Evolutionary conservation across 164 flowering plant species (phyloP), one percentile per base, ranked within the genome.

Genomic region (Brasenia schreberi): DNA sequence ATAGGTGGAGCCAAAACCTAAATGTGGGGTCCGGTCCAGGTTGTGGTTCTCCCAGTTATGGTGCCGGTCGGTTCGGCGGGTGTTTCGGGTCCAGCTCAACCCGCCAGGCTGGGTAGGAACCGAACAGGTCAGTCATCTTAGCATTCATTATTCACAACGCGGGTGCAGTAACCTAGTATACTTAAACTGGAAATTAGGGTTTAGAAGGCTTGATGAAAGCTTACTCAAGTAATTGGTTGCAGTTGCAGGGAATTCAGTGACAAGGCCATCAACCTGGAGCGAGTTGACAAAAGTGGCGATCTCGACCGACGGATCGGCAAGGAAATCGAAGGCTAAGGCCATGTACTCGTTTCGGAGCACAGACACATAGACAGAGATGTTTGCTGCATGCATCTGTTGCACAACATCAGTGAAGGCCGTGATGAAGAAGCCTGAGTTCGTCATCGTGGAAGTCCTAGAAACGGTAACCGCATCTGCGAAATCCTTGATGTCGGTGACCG

Each of bases 191-290:
- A 45, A 39, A 10, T 18, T 43, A 42, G 19, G 1, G 17, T 6
- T 1, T 27, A 18, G 17, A 56, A 52, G 49, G 9, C 43, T n/a
- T 67, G 3, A 33, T 5, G 18, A 27, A 66, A 68, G 71, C 98
- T 90, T 85, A 92, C 98, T 88, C 71, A 80, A 5, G 64, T 80
- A 95, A 73, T 78, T 75, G 64, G n/a, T 76, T 64, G 97, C 99
- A 18, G 97, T 95, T 66, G 74, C 82, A 5, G 97, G 99, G 70
- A 62, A 87, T 10, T 94, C 97, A 0, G 96, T 88, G 0, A 91
- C 60, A 6, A 94, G 10, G 3, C 96, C 99, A 67, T 95, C 91
- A 42, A 83, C 87, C 12, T 68, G 68, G 4, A 73, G 2, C 17
- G 53, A 79, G 1, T 39, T 10, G 17, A 67, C 33, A 44, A 66